Conservation (phyloP, 257 asterid genomes). For the Scutellaria minor region DNA sequence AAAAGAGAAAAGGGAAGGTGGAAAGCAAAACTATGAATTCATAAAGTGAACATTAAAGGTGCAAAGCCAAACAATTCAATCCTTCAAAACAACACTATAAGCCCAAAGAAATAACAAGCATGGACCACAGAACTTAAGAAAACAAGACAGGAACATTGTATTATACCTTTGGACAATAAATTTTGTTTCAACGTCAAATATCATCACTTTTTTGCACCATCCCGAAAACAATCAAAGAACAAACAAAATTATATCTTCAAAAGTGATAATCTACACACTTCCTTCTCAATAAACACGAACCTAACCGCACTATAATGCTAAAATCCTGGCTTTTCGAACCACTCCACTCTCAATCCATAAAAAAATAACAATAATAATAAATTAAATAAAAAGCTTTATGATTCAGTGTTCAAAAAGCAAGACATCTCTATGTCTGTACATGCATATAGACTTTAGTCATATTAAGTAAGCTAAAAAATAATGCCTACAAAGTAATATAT, state of each 20-base stretch:
- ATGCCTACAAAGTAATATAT: too few species aligned
- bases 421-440: too few species aligned
- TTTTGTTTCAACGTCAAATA: background rate
- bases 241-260: background rate
- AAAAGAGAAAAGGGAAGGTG: background rate
- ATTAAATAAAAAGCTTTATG: too few species aligned
- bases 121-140: background rate
- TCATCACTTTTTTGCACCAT: constrained; percentile 16
- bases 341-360: background rate
- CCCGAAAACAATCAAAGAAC: background rate
- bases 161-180: background rate
- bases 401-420: background rate
- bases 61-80: constrained; percentile 18
- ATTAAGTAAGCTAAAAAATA: too few species aligned
- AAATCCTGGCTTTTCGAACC: background rate
- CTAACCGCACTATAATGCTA: background rate
- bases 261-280: constrained; percentile 6
- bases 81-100: background rate
- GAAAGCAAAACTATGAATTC: background rate
- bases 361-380: too few species aligned
- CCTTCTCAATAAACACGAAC: background rate
- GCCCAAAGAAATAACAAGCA: background rate
- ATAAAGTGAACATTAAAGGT: background rate
- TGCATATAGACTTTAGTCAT: too few species aligned
- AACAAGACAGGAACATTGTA: background rate